Percentiles rank a stretch among this genome's conserved stretches.
These are phyloP conservation scores for Anacardium occidentale DNA, from an alignment of 345 rosid species.

Conservation along the genomic window DNA sequence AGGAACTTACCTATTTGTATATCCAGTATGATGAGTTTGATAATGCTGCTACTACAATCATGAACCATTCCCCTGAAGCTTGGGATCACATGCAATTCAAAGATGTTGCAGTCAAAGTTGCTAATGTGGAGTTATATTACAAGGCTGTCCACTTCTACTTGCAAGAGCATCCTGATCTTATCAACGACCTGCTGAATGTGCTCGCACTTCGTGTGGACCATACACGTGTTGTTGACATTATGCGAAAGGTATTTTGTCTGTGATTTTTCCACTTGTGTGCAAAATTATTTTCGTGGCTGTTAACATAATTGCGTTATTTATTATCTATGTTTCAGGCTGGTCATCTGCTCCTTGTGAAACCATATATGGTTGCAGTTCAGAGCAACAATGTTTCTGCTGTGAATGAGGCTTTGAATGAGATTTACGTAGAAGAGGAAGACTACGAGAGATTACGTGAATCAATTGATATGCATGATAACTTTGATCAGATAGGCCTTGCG, in stretches of 20 bases:
- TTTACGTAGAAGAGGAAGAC: constrained; percentile 62
- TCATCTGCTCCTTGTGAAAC: constrained; percentile 53
- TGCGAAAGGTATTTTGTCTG: constrained; percentile 67
- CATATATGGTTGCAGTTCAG: constrained; percentile 57
- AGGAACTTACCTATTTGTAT: constrained; percentile 84
- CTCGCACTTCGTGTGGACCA: constrained; percentile 94
- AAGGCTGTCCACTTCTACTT: constrained; percentile 98
- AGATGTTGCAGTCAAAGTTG: constrained; percentile 90
- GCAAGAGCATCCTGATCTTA: constrained; percentile 94
- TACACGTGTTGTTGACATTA: constrained; percentile 92
- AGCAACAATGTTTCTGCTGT: constrained; percentile 55
- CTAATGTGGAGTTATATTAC: constrained; percentile 89
- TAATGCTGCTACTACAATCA: constrained; percentile 95
- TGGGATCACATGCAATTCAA: constrained; percentile 99
- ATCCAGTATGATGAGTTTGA: constrained; percentile 95
- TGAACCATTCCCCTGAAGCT: constrained; percentile 99
- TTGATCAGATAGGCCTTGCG: constrained; percentile 56
- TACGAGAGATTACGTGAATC: constrained; percentile 51
- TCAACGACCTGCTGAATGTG: constrained; percentile 91
- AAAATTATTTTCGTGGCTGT: neutral
- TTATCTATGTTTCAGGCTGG: constrained; percentile 39
- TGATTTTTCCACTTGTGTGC: neutral
- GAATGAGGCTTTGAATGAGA: constrained; percentile 55
- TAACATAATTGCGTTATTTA: neutral
- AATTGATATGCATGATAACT: constrained; percentile 55